Base-by-base conservation (phyloP, 306 rosid species). In the Carpinus fangiana region DNA sequence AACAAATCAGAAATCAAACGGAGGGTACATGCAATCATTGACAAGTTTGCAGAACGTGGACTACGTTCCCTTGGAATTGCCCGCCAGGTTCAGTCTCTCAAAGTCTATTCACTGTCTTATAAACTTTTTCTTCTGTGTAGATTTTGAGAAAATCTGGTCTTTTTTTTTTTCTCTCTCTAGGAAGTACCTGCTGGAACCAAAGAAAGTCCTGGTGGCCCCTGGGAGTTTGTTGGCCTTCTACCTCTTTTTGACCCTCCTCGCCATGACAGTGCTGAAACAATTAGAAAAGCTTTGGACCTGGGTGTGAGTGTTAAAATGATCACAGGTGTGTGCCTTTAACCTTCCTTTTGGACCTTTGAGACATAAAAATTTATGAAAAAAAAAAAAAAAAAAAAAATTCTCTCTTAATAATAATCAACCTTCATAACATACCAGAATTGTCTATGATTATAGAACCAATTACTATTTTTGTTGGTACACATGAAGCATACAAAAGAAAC, bases 201-300 rank as follows among this genome's bases (percentile, higher is more conserved):
- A 72, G 92, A 89, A 18, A 88, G 90, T 83, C 80, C 80, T 55
- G 93, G 93, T 72, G 90, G 93, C 50, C 93, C 93, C 28, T 91
- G 96, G 96, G 90, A 91, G 81, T 91, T 91, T 77, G 90, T 86
- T 71, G 96, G 87, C 34, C 90, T 91, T 83, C 93, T 91, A 52
- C 93, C 93, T n/a, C 85, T 89, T 53, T 91, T 89, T 8, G 96
- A 91, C 50, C 96, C 93, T 84, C 93, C 96, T 41, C 90, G 92
- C 73, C 96, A 89, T 81, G 96, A 89, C 76, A 91, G 93, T 23
- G 93, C 86, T 11, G 93, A 91, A 88, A 91, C 96, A 80, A 91
- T 91, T 60, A 76, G 90, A 89, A 86, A 92, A 84, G 96, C 96
- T 85, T 85, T 91, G 66, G 87, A 91, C 80, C 90, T 91, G 73